Conservation (phyloP, 768 basidiomycete species). For the Trametes cubensis region DNA sequence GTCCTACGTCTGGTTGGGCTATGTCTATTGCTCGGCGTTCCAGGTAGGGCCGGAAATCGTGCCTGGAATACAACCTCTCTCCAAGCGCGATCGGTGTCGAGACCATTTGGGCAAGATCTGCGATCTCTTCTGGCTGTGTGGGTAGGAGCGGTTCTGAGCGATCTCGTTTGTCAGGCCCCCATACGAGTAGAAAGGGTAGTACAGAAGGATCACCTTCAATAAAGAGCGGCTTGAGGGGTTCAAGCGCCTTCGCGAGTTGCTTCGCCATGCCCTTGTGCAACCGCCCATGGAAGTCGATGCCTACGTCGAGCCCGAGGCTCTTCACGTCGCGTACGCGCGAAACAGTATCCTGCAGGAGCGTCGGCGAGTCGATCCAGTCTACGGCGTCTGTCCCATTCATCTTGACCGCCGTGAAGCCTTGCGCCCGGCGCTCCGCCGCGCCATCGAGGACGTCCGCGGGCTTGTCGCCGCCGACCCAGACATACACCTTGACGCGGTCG, state of each 20-base stretch:
- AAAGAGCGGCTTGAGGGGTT: constrained; percentile 62
- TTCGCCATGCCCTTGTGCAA: constrained; percentile 72
- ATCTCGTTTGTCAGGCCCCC: too few relatives aligned
- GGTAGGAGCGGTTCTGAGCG: constrained; percentile 57
- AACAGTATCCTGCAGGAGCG: constrained; percentile 51
- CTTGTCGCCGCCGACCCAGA: constrained; percentile 57
- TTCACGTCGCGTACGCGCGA: constrained; percentile 48
- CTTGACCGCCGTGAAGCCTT: constrained; percentile 73
- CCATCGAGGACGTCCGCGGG: constrained; percentile 51
- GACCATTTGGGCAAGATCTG: constrained; percentile 55
- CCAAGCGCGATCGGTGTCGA: constrained; percentile 66
- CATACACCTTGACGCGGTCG: constrained; percentile 58
- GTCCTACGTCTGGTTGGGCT: constrained; percentile 64
- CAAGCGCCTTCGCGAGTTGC: constrained; percentile 63
- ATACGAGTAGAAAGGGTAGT: not conserved
- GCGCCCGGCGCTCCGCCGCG: constrained; percentile 54
- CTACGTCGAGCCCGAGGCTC: constrained; percentile 61
- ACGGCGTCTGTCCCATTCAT: constrained; percentile 59
- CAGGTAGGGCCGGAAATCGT: constrained; percentile 67
- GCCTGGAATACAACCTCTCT: constrained; percentile 63
- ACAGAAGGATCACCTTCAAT: constrained; percentile 52
- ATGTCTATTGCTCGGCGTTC: constrained; percentile 67
- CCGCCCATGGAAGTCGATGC: constrained; percentile 71
- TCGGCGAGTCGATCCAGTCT: constrained; percentile 60
- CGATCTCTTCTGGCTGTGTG: constrained; percentile 61